Conservation (phyloP, 2,329 filamentous ascomycete species). For the Xylariales sp. region DNA sequence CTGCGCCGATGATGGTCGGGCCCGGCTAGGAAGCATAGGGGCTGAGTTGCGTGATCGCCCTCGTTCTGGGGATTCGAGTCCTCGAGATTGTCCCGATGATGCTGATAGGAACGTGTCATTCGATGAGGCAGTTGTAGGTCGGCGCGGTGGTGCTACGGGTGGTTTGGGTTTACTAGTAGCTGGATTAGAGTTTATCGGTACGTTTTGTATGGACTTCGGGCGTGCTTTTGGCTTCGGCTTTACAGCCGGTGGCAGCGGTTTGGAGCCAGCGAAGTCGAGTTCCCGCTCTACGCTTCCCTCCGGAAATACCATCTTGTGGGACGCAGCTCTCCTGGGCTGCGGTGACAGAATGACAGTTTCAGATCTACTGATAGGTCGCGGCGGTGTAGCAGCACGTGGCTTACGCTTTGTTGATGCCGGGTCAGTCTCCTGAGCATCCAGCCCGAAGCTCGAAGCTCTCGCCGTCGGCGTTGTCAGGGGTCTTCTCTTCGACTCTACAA, state of each 20-base stretch:
- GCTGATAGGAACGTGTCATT: slow-evolving; percentile 42
- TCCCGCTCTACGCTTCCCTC: neutral
- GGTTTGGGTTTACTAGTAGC: slow-evolving; percentile 2
- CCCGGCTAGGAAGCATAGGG: slow-evolving; percentile 9
- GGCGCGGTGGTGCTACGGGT: slow-evolving; percentile 2
- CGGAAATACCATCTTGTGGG: slow-evolving; percentile 16
- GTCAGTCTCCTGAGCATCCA: slow-evolving; percentile 8
- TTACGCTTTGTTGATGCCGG: slow-evolving; percentile 13
- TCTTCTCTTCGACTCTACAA: slow-evolving; percentile 13
- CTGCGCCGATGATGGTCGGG: slow-evolving; percentile 14
- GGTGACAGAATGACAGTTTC: slow-evolving; percentile 23
- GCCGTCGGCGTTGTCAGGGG: slow-evolving; percentile 21
- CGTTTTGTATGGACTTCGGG: slow-evolving; percentile 9
- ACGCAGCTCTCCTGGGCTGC: slow-evolving; percentile 19
- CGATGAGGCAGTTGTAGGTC: slow-evolving; percentile 32
- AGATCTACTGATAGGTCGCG: slow-evolving; percentile 14
- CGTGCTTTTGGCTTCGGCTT: slow-evolving; percentile 15
- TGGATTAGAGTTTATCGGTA: slow-evolving; percentile 2
- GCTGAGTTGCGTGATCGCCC: slow-evolving; percentile 15
- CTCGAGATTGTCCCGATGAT: slow-evolving; percentile 31
- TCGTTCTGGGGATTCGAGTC: slow-evolving; percentile 22
- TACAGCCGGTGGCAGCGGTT: slow-evolving; percentile 10
- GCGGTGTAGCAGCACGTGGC: slow-evolving; percentile 18
- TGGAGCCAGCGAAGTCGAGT: neutral
- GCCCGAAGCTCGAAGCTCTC: slow-evolving; percentile 13